phyloP scores from a whole-genome alignment of 352 stramenopile species.

The Phytophthora niederhauseri region DNA sequence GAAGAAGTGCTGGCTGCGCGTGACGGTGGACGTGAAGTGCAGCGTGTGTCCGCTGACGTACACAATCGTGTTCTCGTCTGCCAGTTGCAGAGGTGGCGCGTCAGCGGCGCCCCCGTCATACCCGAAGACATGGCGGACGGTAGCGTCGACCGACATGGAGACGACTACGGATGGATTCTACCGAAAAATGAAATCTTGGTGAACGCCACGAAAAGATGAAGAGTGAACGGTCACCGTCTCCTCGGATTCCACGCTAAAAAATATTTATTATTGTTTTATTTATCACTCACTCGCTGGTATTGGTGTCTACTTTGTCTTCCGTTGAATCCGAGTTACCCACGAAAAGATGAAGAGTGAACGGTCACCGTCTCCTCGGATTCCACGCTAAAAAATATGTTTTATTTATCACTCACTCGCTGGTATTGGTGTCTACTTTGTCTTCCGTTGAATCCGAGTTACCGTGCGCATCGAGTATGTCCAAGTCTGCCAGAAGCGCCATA shows the following conservation, averaged over 20 bases:
- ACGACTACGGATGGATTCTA: background rate
- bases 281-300: background rate
- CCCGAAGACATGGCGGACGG: slow-evolving; percentile 66
- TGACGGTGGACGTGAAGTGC: slow-evolving; percentile 71
- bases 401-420: background rate
- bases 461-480: slow-evolving; percentile 22
- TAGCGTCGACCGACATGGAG: slow-evolving; percentile 59
- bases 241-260: background rate
- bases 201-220: slow-evolving; percentile 6
- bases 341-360: slow-evolving; percentile 15
- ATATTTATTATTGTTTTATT: background rate
- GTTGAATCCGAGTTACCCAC: slow-evolving; percentile 2
- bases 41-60: slow-evolving; percentile 66
- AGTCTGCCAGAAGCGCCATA: slow-evolving; percentile 20
- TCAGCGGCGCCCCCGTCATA: slow-evolving; percentile 45
- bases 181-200: slow-evolving; percentile 21
- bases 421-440: background rate
- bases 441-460: background rate
- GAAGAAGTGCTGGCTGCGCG: slow-evolving; percentile 69
- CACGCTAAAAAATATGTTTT: background rate
- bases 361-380: slow-evolving; percentile 15
- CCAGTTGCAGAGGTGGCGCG: slow-evolving; percentile 53
- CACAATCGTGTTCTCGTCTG: slow-evolving; percentile 73
- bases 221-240: slow-evolving; percentile 25
- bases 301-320: background rate